Percentiles rank a stretch among this genome's conserved stretches.
Evolutionary conservation across 192 early-diverging fungal genomes (phyloP).

Genomic region (Jimgerdemannia flammicorona): DNA sequence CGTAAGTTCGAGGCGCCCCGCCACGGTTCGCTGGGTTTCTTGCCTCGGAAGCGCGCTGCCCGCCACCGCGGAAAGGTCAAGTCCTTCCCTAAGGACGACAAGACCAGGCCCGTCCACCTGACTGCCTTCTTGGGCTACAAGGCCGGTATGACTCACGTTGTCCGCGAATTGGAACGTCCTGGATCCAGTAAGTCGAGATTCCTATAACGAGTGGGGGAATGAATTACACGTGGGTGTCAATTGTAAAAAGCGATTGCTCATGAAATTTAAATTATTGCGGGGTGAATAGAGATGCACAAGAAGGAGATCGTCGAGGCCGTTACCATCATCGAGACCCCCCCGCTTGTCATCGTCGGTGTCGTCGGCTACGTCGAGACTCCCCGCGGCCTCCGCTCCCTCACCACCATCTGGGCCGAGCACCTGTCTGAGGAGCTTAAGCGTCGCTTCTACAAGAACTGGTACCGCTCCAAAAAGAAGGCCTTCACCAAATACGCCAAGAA

Average conservation of each 20-base stretch:
- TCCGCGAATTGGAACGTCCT: slow-evolving; percentile 98
- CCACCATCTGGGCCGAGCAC: slow-evolving; percentile 99
- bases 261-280: slow-evolving; percentile 8
- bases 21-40: slow-evolving; percentile 75
- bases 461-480: slow-evolving; percentile 99
- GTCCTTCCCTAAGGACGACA: slow-evolving; percentile 99
- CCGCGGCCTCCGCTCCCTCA: slow-evolving; percentile 94
- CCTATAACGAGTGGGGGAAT: background rate
- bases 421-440: slow-evolving; percentile 95
- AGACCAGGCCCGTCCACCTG: slow-evolving; percentile 91
- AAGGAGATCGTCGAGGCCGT: slow-evolving; percentile 99
- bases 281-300: slow-evolving; percentile 89
- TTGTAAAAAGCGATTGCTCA: too few relatives aligned
- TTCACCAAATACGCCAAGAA: slow-evolving; percentile 99
- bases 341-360: slow-evolving; percentile 96
- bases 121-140: slow-evolving; percentile 99
- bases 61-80: slow-evolving; percentile 91
- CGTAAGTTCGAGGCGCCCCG: slow-evolving; percentile 96
- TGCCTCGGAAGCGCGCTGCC: slow-evolving; percentile 24
- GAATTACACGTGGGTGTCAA: background rate
- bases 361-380: slow-evolving; percentile 99
- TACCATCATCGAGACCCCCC: slow-evolving; percentile 96
- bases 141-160: slow-evolving; percentile 99
- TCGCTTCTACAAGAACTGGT: slow-evolving; percentile 99
- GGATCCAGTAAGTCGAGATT: slow-evolving; percentile 72